phyloP scores from a whole-genome alignment of 495 filamentous ascomycete species.

The Neurospora pannonica region DNA sequence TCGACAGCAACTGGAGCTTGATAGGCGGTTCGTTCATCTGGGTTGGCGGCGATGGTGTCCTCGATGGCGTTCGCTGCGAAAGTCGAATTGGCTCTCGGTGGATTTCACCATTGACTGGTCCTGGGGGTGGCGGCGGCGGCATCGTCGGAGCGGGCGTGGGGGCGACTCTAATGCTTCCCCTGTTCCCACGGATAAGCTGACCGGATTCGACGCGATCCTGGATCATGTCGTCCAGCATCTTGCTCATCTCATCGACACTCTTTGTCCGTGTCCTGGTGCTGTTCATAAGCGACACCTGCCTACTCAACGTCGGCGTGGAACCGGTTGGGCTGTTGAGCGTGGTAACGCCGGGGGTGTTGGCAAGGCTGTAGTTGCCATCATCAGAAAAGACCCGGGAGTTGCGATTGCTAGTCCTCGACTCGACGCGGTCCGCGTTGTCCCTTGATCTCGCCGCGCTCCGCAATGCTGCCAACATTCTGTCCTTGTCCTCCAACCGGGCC shows the following conservation, averaged over 20 bases:
- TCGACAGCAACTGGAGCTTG: constrained; percentile 27
- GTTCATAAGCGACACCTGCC: constrained; percentile 26
- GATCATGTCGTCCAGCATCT: constrained; percentile 91
- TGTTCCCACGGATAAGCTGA: constrained; percentile 48
- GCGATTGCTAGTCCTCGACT: constrained; percentile 34
- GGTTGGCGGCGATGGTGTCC: background rate
- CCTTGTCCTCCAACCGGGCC: constrained; percentile 88
- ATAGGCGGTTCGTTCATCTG: constrained; percentile 17
- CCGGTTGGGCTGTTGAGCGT: constrained; percentile 27
- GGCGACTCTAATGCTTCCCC: constrained; percentile 46
- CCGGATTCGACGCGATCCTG: constrained; percentile 70
- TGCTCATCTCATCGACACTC: constrained; percentile 76
- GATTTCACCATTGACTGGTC: background rate
- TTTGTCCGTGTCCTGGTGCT: constrained; percentile 42
- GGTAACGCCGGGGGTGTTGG: constrained; percentile 24
- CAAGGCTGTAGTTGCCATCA: constrained; percentile 14
- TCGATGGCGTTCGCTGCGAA: background rate
- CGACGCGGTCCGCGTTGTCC: constrained; percentile 60
- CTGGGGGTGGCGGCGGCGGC: background rate
- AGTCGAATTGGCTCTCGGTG: background rate
- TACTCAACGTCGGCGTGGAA: constrained; percentile 23
- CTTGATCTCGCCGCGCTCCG: constrained; percentile 80
- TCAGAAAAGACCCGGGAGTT: constrained; percentile 26
- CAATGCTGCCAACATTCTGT: constrained; percentile 82
- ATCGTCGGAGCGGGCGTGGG: constrained; percentile 9